Evolutionary conservation across 2,329 filamentous ascomycete species (phyloP).

Genomic region (Sphaerulina musiva): DNA sequence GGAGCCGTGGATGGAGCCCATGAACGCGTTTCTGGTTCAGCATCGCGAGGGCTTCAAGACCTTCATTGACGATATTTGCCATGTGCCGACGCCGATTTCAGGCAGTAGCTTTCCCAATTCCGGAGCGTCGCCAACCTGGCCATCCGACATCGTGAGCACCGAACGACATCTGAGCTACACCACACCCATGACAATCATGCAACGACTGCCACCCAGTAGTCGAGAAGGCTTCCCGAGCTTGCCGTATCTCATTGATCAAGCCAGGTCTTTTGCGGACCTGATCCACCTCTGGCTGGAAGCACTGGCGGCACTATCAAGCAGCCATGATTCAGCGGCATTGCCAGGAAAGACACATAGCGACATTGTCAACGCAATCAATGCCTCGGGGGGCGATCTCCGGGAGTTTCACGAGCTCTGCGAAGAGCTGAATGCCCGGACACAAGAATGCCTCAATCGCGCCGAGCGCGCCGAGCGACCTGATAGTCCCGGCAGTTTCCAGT

Average conservation of each 20-base stretch:
- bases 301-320: conserved; percentile 24
- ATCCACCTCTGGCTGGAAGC: conserved; percentile 72
- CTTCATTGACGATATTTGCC: conserved; percentile 81
- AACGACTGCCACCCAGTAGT: conserved; percentile 69
- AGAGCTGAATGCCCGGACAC: conserved; percentile 43
- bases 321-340: conserved; percentile 13
- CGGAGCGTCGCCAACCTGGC: conserved; percentile 24
- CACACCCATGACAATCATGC: conserved; percentile 83
- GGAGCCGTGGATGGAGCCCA: conserved; percentile 98
- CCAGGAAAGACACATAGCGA: conserved; percentile 28
- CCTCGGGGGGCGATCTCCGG: conserved; percentile 41
- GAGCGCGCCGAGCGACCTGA: conserved; percentile 48
- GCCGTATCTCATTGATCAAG: conserved; percentile 85
- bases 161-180: conserved; percentile 55
- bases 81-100: conserved; percentile 63
- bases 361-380: conserved; percentile 30
- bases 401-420: conserved; percentile 47
- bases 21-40: conserved; percentile 77
- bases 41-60: conserved; percentile 76
- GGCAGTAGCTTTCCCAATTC: conserved; percentile 39
- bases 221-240: conserved; percentile 89
- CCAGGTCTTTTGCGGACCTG: conserved; percentile 75
- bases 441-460: conserved; percentile 46
- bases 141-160: conserved; percentile 26
- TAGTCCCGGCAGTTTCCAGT: conserved; percentile 44